Evolutionary conservation across 2,329 filamentous ascomycete species (phyloP), one percentile per base, ranked within the genome.

Genomic region (Emmonsiellopsis sp.): DNA sequence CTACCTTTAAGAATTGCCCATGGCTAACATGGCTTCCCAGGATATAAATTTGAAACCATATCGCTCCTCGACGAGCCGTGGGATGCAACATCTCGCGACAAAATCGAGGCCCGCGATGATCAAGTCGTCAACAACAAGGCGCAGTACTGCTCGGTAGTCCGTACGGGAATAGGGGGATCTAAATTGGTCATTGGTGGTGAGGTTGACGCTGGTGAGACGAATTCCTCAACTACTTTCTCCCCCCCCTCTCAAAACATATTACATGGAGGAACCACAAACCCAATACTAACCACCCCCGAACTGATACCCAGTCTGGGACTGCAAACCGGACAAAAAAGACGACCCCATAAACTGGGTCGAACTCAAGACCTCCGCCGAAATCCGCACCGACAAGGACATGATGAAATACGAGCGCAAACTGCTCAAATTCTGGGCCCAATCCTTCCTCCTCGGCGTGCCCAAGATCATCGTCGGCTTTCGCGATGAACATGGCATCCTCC

Each of bases 381-480:
- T 92, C 49, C 76, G 77, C 50, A 80, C 80, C 56, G 78, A 84
- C 1, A 78, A 82, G 46, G 87, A 93, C 62, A 77, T 83, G 64
- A 71, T 85, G 17, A 86, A 83, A 57, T 95, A 92, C 66, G 88
- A 96, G 70, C 82, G 87, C 48, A 97, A 97, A 68, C 78, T 97
- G 52, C 81, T 95, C 70, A 94, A 94, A 64, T 95, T 92, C 72
- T 98, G 93, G 93, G 88, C 92, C 11, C 93, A 97, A 69, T 95
- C 88, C 0, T 98, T 95, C 65, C 77, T 98, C 2, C 83, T 98
- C 2, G 92, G 92, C 42, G 91, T 97, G 1, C 89, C 90, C 0
- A 93, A 85, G 60, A 88, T 98, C 59, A 83, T 96, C 45, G 87
- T 98, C 33, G 93, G 93, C 0, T 96, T 93, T 67, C 84, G 93